These are phyloP conservation scores for Plasmodium sp. DNA, from an alignment of 169 alveolate species.

Conservation along the genomic window DNA sequence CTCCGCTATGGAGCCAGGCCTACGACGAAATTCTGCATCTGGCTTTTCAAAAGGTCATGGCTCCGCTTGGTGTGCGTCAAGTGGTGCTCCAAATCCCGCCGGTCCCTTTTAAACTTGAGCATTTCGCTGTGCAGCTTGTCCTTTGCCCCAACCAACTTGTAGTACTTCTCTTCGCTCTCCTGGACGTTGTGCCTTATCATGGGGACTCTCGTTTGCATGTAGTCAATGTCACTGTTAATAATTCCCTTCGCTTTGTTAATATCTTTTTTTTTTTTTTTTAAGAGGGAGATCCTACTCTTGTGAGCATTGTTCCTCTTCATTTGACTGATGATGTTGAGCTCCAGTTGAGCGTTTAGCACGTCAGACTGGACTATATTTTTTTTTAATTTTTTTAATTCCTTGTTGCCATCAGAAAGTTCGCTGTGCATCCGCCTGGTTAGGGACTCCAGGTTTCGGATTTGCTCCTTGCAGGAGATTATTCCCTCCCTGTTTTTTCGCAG, in stretches of 20 bases:
- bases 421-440: slow-evolving; percentile 16
- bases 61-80: slow-evolving; percentile 20
- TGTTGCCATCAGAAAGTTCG: slow-evolving; percentile 34
- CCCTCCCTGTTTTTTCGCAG: slow-evolving; percentile 61
- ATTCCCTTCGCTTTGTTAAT: slow-evolving; percentile 37
- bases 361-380: slow-evolving; percentile 14
- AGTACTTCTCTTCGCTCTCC: slow-evolving; percentile 2
- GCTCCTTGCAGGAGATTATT: slow-evolving; percentile 23
- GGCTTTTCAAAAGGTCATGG: slow-evolving; percentile 40
- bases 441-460: slow-evolving; percentile 18
- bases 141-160: slow-evolving; percentile 11
- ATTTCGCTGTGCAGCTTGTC: slow-evolving; percentile 70
- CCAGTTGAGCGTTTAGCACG: slow-evolving; percentile 1
- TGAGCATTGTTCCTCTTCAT: slow-evolving; percentile 16
- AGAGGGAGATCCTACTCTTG: slow-evolving; percentile 16
- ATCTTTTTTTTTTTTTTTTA: slow-evolving; percentile 38
- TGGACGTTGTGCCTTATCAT: slow-evolving; percentile 27
- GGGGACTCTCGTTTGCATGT: slow-evolving; percentile 34
- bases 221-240: slow-evolving; percentile 35
- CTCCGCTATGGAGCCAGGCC: neutral
- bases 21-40: slow-evolving; percentile 37
- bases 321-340: slow-evolving; percentile 21
- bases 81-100: slow-evolving; percentile 26
- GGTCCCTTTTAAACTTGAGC: slow-evolving; percentile 45
- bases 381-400: slow-evolving; percentile 55